Evolutionary conservation across 768 basidiomycete genomes (phyloP), one percentile per base, ranked within the genome.

Genomic region (Tulasnella calospora): DNA sequence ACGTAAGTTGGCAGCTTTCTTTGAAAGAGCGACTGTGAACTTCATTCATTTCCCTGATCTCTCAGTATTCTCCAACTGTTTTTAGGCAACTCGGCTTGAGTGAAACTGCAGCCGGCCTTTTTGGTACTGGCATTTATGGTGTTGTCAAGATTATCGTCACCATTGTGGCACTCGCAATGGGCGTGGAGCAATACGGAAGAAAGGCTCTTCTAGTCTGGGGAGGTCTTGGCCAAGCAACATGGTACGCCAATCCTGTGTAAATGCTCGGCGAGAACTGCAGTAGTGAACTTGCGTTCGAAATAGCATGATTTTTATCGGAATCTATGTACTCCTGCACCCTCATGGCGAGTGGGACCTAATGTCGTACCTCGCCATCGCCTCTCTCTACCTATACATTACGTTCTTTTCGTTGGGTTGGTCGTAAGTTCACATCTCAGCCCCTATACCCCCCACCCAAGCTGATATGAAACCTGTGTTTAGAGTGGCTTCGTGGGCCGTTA

Each of bases 111-210:
- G 89, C 88, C 81, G 89, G 90, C 19, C 87, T 94, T 0, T 87
- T 94, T 40, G 92, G 92, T 0, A 90, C 90, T 23, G 93, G 92
- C 19, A 87, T 92, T 72, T 93, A 93, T 78, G 83, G 85, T 40
- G 84, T 92, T 81, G 86, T 93, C 80, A 93, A 94, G 82, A 85
- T 92, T 44, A 85, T 92, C 21, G 89, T 91, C 0, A 92, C 92
- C 0, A 77, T 87, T 1, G 51, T 92, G 77, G 92, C 92, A 83
- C 87, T 94, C 30, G 89, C 90, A 83, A 88, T 90, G 83, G 85
- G 90, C 41, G 90, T 91, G 73, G 92, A 94, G 80, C 85, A 86
- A 27, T 84, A 92, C 0, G 93, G 93, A 1, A 90, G 93, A 15
- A 92, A 89, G 81, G 83, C 81, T 69, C 88, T 86, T 77, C 83